phyloP scores from a whole-genome alignment of 2,329 filamentous ascomycete species.

The Aspergillus melleus region DNA sequence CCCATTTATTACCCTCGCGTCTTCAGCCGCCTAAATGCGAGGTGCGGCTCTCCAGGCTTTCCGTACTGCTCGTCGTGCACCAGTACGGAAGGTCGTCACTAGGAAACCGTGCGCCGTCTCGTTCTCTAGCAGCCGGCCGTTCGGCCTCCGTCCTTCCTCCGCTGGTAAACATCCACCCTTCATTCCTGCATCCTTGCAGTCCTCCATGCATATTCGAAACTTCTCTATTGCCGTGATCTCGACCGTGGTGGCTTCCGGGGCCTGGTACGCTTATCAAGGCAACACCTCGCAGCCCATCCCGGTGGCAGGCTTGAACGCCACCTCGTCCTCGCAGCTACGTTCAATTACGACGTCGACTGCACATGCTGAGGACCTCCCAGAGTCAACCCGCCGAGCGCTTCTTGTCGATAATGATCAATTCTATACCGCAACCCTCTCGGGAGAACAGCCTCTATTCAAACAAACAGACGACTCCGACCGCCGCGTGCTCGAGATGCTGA shows the following conservation, averaged over 20 bases:
- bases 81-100: constrained; percentile 45
- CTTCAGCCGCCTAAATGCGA: constrained; percentile 44
- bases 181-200: constrained; percentile 38
- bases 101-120: constrained; percentile 37
- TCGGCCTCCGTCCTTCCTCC: constrained; percentile 37
- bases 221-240: constrained; percentile 51
- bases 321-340: constrained; percentile 25
- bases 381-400: constrained; percentile 66
- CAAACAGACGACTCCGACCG: constrained; percentile 79
- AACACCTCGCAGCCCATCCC: constrained; percentile 28
- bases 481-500: constrained; percentile 93
- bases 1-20: constrained; percentile 2
- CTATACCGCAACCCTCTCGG: constrained; percentile 81
- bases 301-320: constrained; percentile 22
- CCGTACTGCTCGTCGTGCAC: constrained; percentile 48
- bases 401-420: constrained; percentile 89
- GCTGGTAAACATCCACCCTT: constrained; percentile 36
- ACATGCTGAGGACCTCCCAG: constrained; percentile 45
- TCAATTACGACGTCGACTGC: constrained; percentile 27
- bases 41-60: constrained; percentile 47
- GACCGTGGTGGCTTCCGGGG: constrained; percentile 48
- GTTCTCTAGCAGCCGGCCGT: constrained; percentile 39
- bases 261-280: constrained; percentile 51
- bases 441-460: constrained; percentile 85
- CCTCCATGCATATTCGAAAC: constrained; percentile 52